Base-by-base conservation (phyloP, 2,329 filamentous ascomycete species). In the Fusarium sororula region DNA sequence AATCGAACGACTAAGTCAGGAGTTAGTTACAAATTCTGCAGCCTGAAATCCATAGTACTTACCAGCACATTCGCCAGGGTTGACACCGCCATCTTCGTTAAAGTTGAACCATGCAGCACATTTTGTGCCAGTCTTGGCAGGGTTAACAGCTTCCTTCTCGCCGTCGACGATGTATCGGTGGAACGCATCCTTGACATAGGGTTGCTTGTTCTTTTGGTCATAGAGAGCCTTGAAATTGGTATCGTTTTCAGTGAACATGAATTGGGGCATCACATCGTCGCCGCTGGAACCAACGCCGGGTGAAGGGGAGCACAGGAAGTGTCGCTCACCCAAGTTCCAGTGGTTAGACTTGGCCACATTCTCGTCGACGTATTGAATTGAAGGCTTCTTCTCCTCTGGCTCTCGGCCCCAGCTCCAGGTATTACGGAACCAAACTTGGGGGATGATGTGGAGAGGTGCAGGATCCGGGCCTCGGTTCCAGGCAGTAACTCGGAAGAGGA, bases 401-500 rank as follows among this genome's bases (percentile, higher is more conserved):
- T 98, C 94, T 72, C 93, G 90, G 28, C 95, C 96, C 96, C 96
- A 98, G 44, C 93, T 90, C 96, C 96, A 98, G 7, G 95, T 98
- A 82, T 98, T 98, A 74, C 96, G 91, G 86, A 98, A 98, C 94
- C 95, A 98, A 59, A 98, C 90, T 69, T 98, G 96, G 14, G 96
- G 96, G 48, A 98, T 86, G 79, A 98, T 98, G 83, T 98, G 96
- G 62, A 98, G 86, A 28, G 95, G 95, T 20, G 96, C 96, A 20
- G 94, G 91, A 60, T 98, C 94, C 12, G 94, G 93, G 22, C 96
- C 96, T 77, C 96, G 90, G 81, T 98, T 98, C 92, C 96, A 98
- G 50, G 95, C 96, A 17, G 96, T 98, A 50, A 98, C 93, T 79
- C 96, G 94, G 85, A 98, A 98, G 37, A 97, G 87, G 18, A 98